A percentile compares a stretch with the other conserved stretches of the same genome.
phyloP scores from a whole-genome alignment of 495 filamentous ascomycete genomes.

The Acidiella bohemica region DNA sequence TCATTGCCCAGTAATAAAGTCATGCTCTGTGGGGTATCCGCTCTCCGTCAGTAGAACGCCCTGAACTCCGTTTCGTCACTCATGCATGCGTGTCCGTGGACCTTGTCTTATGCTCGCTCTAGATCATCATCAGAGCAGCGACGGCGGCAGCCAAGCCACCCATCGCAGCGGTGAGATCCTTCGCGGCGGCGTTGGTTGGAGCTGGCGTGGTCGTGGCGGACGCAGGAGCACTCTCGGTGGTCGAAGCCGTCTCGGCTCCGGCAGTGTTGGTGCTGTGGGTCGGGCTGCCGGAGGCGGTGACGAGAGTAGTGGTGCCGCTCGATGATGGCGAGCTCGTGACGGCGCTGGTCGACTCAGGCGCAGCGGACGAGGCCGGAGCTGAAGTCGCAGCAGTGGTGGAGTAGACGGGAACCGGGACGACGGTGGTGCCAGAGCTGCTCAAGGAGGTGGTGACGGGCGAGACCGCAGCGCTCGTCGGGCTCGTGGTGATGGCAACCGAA shows the following conservation, averaged over 20 bases:
- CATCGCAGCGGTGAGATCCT: neutral
- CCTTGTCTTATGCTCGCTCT: too few species aligned
- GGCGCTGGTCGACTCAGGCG: neutral
- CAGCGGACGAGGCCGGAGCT: neutral
- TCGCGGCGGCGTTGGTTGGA: conserved; percentile 1
- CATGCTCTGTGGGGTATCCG: too few species aligned
- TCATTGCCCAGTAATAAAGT: too few species aligned
- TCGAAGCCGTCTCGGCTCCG: neutral
- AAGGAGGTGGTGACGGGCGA: conserved; percentile 1
- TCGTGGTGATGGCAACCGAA: conserved; percentile 1
- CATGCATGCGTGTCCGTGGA: too few species aligned
- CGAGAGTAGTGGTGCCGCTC: neutral
- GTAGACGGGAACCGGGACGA: conserved; percentile 1
- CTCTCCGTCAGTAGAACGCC: too few species aligned
- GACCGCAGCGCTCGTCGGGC: neutral
- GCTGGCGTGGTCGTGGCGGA: conserved; percentile 2
- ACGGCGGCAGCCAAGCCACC: conserved; percentile 1
- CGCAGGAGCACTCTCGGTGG: neutral
- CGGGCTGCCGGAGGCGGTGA: neutral
- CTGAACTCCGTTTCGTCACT: too few species aligned
- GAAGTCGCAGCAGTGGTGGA: neutral
- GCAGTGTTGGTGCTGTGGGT: neutral
- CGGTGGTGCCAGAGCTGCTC: conserved; percentile 5
- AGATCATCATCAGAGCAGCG: conserved; percentile 5
- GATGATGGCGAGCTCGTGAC: neutral